Evolutionary conservation across 1,139 yeast genomes (phyloP).

Genomic region (Suhomyces yuchorum): DNA sequence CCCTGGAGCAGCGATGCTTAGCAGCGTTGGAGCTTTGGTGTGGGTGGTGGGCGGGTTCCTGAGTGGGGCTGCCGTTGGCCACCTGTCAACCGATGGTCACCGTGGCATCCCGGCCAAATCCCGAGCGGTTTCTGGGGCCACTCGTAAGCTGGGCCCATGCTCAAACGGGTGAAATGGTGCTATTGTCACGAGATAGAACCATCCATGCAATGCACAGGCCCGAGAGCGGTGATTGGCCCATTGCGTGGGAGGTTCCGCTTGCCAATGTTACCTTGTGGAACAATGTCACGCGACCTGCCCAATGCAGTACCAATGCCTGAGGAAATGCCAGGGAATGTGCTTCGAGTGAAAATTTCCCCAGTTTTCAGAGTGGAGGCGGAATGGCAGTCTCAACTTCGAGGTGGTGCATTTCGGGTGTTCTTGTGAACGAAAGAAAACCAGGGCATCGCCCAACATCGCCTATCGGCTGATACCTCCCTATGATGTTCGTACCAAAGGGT

Average conservation of each 20-base stretch:
- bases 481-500: too few species aligned
- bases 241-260: neutral
- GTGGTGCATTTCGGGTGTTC: too few species aligned
- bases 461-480: too few species aligned
- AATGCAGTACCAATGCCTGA: neutral
- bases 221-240: neutral
- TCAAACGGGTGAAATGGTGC: neutral
- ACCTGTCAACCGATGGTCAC: neutral
- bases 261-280: neutral
- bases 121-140: neutral
- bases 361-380: too few species aligned
- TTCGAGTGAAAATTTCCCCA: too few species aligned
- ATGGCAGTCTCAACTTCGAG: too few species aligned
- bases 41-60: neutral
- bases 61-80: neutral
- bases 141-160: neutral
- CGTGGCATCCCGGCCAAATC: neutral
- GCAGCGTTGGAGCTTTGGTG: neutral
- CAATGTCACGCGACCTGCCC: neutral
- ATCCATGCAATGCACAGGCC: neutral
- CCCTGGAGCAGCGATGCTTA: neutral
- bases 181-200: neutral
- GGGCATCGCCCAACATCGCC: too few species aligned
- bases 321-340: neutral
- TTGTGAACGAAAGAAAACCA: too few species aligned